Evolutionary conservation across 306 rosid genomes (phyloP).

Genomic region (Notholithocarpus densiflorus): DNA sequence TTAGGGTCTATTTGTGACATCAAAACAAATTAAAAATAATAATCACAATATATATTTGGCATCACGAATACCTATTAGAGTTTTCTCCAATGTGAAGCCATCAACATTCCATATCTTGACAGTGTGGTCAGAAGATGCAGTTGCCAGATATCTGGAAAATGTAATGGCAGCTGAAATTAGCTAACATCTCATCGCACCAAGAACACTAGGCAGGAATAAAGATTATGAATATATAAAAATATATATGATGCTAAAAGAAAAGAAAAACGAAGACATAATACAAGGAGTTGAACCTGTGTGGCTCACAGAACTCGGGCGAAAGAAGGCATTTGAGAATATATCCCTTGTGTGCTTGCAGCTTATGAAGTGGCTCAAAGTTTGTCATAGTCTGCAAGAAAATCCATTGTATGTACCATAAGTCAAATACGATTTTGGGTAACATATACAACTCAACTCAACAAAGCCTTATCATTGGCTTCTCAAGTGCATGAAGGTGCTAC

Average conservation of each 20-base stretch:
- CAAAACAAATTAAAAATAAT: conserved; percentile 3
- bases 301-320: conserved; percentile 97
- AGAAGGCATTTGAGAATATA: conserved; percentile 95
- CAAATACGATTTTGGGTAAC: conserved; percentile 1
- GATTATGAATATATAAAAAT: not conserved
- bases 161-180: conserved; percentile 19
- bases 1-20: not conserved
- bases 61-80: conserved; percentile 62
- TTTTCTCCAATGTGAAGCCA: conserved; percentile 94
- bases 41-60: conserved; percentile 12
- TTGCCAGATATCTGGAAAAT: conserved; percentile 77
- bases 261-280: not conserved
- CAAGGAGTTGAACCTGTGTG: conserved; percentile 63
- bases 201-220: not conserved
- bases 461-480: not conserved
- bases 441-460: not conserved
- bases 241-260: not conserved
- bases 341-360: conserved; percentile 95
- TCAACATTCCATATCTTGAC: conserved; percentile 99
- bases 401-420: conserved; percentile 17
- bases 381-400: conserved; percentile 83
- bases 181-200: conserved; percentile 17
- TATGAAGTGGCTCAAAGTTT: conserved; percentile 97
- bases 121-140: conserved; percentile 90
- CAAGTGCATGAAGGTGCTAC: conserved; percentile 37